Base-by-base conservation (phyloP, 2,329 filamentous ascomycete species). In the Cladorrhinum sp. region DNA sequence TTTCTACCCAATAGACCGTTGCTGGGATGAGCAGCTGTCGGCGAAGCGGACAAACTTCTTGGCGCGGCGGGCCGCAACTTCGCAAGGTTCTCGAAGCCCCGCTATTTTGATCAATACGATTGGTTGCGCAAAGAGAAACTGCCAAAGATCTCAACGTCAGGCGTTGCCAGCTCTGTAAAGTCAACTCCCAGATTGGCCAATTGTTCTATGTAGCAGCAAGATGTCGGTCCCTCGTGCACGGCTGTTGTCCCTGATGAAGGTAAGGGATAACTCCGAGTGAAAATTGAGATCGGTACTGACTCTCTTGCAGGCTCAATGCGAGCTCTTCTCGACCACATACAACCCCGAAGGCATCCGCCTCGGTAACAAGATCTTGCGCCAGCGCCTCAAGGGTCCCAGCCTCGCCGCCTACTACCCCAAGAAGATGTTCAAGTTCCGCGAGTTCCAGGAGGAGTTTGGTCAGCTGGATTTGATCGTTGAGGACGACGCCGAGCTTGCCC, bases 321-420 rank as follows among this genome's bases (percentile, higher is more conserved):
- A 88, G 74, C 86, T 98, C 79, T 99, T 98, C 81, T 88, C 88
- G 71, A 91, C 90, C 55, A 93, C 88, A 57, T 98, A 87, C 81
- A 99, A 99, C 77, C 95, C 95, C 24, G 83, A 91, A 59, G 81
- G 87, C 68, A 75, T 89, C 64, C 91, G 95, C 64, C 86, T 91
- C 68, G 95, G 95, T 71, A 97, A 95, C 79, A 96, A 95, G 77
- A 82, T 99, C 73, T 82, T 99, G 62, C 91, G 93, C 71, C 90
- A 97, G 75, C 87, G 93, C 71, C 81, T 98, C 65, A 86, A 85
- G 71, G 95, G 95, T n/a, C 91, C 92, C 28, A 79, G 89, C 0
- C 78, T 97, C 66, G 89, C 88, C 42, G 83, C 91, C 61, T 99
- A 97, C 81, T 99, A 99, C 74, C 95, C 95, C 1, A 86, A 87